Base-by-base conservation (phyloP, 192 early-diverging fungal genomes). In the Phlyctochytrium arcticum region DNA sequence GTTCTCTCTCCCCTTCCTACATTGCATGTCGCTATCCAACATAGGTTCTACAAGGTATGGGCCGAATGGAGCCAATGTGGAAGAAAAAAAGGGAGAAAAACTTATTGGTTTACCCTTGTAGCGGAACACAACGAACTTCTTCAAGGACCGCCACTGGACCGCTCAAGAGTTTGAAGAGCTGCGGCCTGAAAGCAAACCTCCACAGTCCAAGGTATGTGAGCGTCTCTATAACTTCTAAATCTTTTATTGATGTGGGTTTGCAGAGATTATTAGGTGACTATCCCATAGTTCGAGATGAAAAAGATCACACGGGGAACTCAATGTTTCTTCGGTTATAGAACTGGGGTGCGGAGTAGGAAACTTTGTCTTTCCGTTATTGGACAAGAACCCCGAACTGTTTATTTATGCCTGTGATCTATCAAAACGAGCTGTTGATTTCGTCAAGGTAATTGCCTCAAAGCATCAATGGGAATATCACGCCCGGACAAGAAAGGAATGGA, bases 101-200 rank as follows among this genome's bases (percentile, higher is more conserved):
- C 15, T 21, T 42, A 30, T 1, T 19, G 32, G 15, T 35, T 33
- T 36, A 4, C 54, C 74, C 44, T 70, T 64, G 50, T 64, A 81
- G 62, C 62, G 71, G 12, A 81, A 81, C 54, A 76, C 71, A 10
- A 67, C 63, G 10, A 81, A 81, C 48, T 98, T 99, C 74, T 99
- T 96, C 82, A 96, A 96, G 67, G 93, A 99, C 76, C 81, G 96
- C 31, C 89, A 98, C 71, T 99, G 96, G 95, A 85, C 93, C 6
- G 85, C 89, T 56, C 71, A 94, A 9, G 95, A 98, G 76, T 99
- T 98, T 73, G 88, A 89, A 37, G 94, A 98, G 70, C 77, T 98
- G 33, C 74, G 73, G 30, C 70, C 70, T n/a, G 42, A 44, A 21
- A 21, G 42, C 15, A 44, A 44, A 44, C 42, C 42, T n/a, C 15